Evolutionary conservation across 352 stramenopile species (phyloP), one percentile per base, ranked within the genome.

Genomic region (Pythium insidiosum): DNA sequence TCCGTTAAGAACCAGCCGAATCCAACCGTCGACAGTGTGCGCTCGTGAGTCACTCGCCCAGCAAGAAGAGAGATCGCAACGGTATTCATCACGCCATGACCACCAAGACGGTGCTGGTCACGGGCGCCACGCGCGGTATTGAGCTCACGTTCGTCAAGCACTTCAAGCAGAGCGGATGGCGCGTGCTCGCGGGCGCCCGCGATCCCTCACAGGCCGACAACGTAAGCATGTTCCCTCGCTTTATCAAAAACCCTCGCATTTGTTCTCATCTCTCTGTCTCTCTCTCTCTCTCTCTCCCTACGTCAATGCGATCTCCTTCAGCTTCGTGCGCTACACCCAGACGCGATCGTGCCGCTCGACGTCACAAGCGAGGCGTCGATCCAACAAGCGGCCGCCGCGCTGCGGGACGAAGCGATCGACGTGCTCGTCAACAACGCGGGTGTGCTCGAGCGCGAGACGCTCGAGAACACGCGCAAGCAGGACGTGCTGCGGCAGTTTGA

Each of bases 401-500:
- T 82, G 0, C 43, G 75, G 16, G 60, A 50, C 23, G 50, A 69
- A n/a, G 38, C 57, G 5, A 70, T 87, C 36, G 66, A 84, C 38
- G 24, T 84, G 46, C 55, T 83, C 9, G 56, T 83, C 35, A 83
- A 87, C 62, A 84, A 83, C 34, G 74, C 68, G 23, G 63, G 66
- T 18, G 74, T 77, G n/a, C 53, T 73, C 35, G 43, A 48, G 31
- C 34, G 33, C 13, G 56, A 53, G 22, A 49, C 30, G 5, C 34
- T 79, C 1, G 35, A 55, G 18, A 64, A 45, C 7, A 56, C 53
- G 12, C 65, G 63, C 15, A 77, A 74, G 46, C 61, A 72, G 11
- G 47, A 63, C 16, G 21, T 83, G n/a, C 56, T 82, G 56, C 46
- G 43, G 6, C 68, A 87, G 42, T 82, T 87, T 25, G 63, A 86